Evolutionary conservation across 805 yeast genomes (phyloP).

Genomic region (Nakazawaea anatomiae): DNA sequence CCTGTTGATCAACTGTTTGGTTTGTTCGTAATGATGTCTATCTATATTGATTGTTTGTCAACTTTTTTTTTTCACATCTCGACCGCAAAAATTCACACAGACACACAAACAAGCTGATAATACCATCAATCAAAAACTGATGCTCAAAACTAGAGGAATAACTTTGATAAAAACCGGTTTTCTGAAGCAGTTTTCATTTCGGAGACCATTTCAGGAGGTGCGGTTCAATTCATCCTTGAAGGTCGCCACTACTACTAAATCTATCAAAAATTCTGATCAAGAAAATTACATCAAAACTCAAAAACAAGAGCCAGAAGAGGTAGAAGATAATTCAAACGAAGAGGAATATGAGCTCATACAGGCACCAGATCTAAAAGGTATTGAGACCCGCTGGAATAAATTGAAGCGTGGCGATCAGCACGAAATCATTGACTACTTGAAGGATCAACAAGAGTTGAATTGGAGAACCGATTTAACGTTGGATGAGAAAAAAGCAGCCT

Average conservation of each 20-base stretch:
- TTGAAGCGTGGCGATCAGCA: constrained; percentile 27
- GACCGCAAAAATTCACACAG: too few species aligned
- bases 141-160: too few species aligned
- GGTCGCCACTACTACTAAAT: background rate
- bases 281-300: background rate
- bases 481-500: constrained; percentile 54
- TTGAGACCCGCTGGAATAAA: constrained; percentile 26
- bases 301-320: background rate
- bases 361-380: constrained; percentile 23
- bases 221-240: too few species aligned
- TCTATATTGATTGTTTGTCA: too few species aligned
- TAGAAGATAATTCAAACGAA: constrained; percentile 10
- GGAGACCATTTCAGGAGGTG: too few species aligned
- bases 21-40: background rate
- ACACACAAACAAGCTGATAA: too few species aligned
- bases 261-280: too few species aligned
- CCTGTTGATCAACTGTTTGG: background rate
- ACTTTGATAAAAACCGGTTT: too few species aligned
- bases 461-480: constrained; percentile 31
- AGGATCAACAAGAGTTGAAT: constrained; percentile 28
- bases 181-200: too few species aligned
- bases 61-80: too few species aligned
- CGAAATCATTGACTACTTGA: constrained; percentile 28
- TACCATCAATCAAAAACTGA: too few species aligned
- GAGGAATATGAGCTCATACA: constrained; percentile 16